Evolutionary conservation across 2,329 filamentous ascomycete genomes (phyloP).

Genomic region (Basipetospora chlamydospora): DNA sequence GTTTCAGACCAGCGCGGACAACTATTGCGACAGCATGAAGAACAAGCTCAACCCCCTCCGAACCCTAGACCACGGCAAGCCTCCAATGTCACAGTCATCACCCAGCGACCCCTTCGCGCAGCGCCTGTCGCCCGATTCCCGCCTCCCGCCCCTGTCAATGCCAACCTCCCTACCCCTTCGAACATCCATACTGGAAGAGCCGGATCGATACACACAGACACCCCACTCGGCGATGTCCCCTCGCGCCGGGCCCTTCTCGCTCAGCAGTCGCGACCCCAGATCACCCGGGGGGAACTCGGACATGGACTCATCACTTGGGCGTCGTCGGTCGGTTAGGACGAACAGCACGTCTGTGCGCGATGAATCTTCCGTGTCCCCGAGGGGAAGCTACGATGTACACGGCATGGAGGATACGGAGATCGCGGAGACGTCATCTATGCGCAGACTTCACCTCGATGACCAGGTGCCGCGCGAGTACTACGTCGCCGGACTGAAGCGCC

Average conservation of each 20-base stretch:
- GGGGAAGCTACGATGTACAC: conserved; percentile 27
- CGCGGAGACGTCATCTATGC: conserved; percentile 36
- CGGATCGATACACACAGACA: conserved; percentile 28
- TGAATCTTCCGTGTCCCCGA: conserved; percentile 32
- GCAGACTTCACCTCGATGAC: conserved; percentile 35
- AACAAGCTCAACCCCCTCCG: conserved; percentile 39
- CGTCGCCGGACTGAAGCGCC: conserved; percentile 34
- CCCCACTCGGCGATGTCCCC: conserved; percentile 34
- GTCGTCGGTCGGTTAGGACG: conserved; percentile 27
- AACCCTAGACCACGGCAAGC: conserved; percentile 24
- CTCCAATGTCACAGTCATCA: conserved; percentile 29
- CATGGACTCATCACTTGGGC: conserved; percentile 30
- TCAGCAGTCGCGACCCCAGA: conserved; percentile 20
- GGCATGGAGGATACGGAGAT: conserved; percentile 30
- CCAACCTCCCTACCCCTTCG: conserved; percentile 27
- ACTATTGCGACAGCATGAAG: conserved; percentile 35
- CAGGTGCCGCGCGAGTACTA: conserved; percentile 22
- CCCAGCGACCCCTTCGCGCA: conserved; percentile 22
- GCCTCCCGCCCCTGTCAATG: conserved; percentile 30
- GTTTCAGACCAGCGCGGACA: conserved; percentile 29
- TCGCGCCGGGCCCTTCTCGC: conserved; percentile 26
- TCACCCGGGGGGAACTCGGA: conserved; percentile 30
- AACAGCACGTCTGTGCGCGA: conserved; percentile 25
- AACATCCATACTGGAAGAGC: conserved; percentile 25
- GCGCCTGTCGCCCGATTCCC: conserved; percentile 22